phyloP scores from a whole-genome alignment of 2,329 filamentous ascomycete species.

The Biscogniauxia sp. region DNA sequence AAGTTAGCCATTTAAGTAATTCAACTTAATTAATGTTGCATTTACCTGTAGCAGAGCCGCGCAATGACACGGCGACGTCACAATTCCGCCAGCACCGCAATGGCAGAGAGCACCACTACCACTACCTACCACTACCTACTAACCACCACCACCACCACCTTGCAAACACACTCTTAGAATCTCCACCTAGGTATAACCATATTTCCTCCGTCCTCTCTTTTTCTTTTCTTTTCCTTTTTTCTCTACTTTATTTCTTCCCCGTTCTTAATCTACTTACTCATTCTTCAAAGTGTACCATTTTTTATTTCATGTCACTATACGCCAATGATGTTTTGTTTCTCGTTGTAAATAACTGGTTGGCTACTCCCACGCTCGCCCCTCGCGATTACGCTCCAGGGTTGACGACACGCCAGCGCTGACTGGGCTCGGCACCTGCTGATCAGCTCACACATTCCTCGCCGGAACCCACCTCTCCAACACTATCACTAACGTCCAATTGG shows the following conservation, averaged over 20 bases:
- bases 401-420: neutral
- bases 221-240: neutral
- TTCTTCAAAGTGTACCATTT: neutral
- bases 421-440: neutral
- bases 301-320: neutral
- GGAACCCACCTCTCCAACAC: neutral
- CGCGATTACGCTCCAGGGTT: neutral
- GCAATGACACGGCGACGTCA: neutral
- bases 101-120: neutral
- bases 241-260: too few species aligned
- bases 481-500: neutral
- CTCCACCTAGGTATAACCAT: neutral
- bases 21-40: neutral
- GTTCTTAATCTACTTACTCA: neutral
- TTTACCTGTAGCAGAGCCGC: neutral
- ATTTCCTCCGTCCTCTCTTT: neutral
- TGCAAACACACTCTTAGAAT: neutral
- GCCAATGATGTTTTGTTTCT: neutral
- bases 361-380: neutral
- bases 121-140: too few species aligned
- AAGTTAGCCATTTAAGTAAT: neutral
- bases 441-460: neutral
- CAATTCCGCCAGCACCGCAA: neutral
- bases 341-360: neutral
- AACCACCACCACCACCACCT: too few species aligned